Base-by-base conservation (phyloP, 305 asterid genomes). In the Solanum chacoense region DNA sequence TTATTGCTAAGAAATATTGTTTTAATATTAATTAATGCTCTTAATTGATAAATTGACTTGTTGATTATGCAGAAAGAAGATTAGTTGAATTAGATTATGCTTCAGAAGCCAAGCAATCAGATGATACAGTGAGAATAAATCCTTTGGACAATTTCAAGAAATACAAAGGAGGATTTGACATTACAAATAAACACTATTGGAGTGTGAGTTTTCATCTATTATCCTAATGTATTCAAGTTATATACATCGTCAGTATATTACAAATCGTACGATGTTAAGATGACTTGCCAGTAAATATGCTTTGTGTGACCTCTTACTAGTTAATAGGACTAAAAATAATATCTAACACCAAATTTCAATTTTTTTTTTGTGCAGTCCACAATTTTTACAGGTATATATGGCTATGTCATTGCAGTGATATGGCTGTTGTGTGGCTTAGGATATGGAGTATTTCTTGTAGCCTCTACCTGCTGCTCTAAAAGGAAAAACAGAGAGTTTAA, bases 101-200 rank as follows among this genome's bases (percentile, higher is more conserved):
- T 40, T 50, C 91, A 78, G 92, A 87, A 59, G 26, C 74, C 29
- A 31, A 32, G 8, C 90, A 71, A 85, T 38, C 85, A 45, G 95
- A 93, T 87, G 91, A 91, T 69, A 95, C 98, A 0, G 93, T 91
- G 78, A 93, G 99, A 89, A 92, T 79, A 5, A 98, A 97, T 90
- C 98, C 98, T 67, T 91, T 94, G 2, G 89, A 97, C 37, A 77
- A 87, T 84, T 88, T 97, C 77, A 94, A 93, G 92, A 94, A 93
- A 92, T 97, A 97, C 90, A 93, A 94, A 90, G 98, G 97, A 91
- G 99, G 98, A 4, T 97, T 92, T 89, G 98, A 97, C 74, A 86
- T 96, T 81, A 95, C 94, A 10, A 94, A 94, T 93, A 91, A 89
- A 55, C 93, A 97, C 81, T 97, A 97, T 87, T 97, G 98, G 99